Evolutionary conservation across 176 grass and related monocot species (phyloP), one percentile per base, ranked within the genome.

Genomic region (Triticum urartu): DNA sequence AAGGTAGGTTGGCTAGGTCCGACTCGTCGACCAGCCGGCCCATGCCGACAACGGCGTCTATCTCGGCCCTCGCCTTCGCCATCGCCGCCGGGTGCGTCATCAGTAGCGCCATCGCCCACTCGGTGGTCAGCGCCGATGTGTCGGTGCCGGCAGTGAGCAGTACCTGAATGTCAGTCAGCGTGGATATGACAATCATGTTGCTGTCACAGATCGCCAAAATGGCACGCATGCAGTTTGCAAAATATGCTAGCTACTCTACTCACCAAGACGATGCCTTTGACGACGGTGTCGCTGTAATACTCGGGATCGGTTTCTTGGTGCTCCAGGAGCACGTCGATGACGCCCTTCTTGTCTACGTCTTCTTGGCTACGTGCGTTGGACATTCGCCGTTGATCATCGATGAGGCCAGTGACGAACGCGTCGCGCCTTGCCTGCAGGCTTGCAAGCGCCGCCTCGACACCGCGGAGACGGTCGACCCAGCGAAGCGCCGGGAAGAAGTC

Each of bases 91-190:
- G 86, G 59, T 89, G 45, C 24, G 45, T 85, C 20, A 91, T 72
- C 15, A 95, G 64, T 9, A 83, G 59, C 20, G 93, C 91, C 83
- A 95, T 88, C 6, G 83, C 80, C 93, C 93, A 95, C 64, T 95
- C 93, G 0, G 60, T 91, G 1, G 91, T 89, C 34, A 64, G 60
- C 28, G 77, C 82, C 54, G 89, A 83, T 14, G 92, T 91, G 76
- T 91, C 89, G 1, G 87, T 94, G 21, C 92, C 89, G 64, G 91
- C 72, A 4, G 64, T 11, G 62, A 90, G 75, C 7, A 90, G 65
- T 18, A 22, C 50, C 50, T 54, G 50, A 18, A 54, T 54, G 15
- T 18, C 48, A 15, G 14, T 1, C 47, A 52, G 48, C 14, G 18
- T 52, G 15, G 15, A 54, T 1, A 18, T 54, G 14, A 5, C 48